Percentiles rank a stretch among this genome's conserved stretches.
Conservation (phyloP, 176 grass and related monocot genomes). For the Elymus sibiricus region DNA sequence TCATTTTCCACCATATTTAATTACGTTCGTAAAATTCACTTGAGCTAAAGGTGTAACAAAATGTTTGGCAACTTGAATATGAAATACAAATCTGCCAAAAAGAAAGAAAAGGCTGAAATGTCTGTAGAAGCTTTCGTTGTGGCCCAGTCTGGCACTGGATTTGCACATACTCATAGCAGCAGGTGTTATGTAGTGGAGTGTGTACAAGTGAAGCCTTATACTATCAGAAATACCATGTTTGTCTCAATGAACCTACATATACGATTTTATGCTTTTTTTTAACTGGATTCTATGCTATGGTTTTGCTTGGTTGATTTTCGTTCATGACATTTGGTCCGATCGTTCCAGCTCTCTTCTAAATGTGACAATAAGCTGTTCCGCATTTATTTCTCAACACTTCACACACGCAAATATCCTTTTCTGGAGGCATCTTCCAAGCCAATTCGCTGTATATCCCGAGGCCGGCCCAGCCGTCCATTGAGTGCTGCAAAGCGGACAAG, state of each 20-base stretch:
- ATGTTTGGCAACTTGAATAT: neutral
- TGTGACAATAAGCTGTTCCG: slow-evolving; percentile 93
- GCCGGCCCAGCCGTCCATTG: slow-evolving; percentile 37
- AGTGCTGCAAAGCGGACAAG: slow-evolving; percentile 38
- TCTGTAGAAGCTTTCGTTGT: neutral
- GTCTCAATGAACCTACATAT: neutral
- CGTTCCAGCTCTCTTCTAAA: slow-evolving; percentile 94
- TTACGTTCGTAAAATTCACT: neutral
- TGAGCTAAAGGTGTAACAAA: slow-evolving; percentile 11
- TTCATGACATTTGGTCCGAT: slow-evolving; percentile 21
- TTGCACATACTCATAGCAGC: neutral
- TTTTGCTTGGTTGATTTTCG: slow-evolving; percentile 22
- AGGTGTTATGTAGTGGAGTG: slow-evolving; percentile 14
- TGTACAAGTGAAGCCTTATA: neutral
- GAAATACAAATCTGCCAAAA: slow-evolving; percentile 22
- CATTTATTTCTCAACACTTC: slow-evolving; percentile 62
- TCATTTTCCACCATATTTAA: neutral
- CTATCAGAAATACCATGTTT: neutral
- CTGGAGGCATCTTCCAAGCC: slow-evolving; percentile 80
- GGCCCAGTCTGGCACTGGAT: neutral
- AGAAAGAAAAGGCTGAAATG: slow-evolving; percentile 1
- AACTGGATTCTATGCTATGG: neutral
- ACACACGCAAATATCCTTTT: slow-evolving; percentile 71
- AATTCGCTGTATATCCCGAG: slow-evolving; percentile 90
- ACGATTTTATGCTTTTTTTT: neutral